Evolutionary conservation across 2,329 filamentous ascomycete genomes (phyloP).

Genomic region (Phaeoacremonium minimum): DNA sequence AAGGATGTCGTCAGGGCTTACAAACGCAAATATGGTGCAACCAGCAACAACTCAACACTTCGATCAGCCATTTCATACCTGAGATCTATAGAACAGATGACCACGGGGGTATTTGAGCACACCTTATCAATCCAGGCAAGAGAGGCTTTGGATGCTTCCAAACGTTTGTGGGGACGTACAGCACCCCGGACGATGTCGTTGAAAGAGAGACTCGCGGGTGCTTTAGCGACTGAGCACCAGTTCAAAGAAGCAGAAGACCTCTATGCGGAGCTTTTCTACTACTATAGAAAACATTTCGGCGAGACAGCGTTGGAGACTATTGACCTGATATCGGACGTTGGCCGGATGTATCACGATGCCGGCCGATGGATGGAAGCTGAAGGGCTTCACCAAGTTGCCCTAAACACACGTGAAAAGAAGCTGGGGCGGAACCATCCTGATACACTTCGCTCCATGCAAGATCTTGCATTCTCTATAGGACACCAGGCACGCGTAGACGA

Average conservation of each 20-base stretch:
- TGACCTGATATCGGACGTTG: too few species aligned
- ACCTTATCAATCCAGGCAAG: too few species aligned
- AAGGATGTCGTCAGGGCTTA: too few species aligned
- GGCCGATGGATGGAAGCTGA: background rate
- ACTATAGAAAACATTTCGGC: background rate
- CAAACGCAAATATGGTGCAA: too few species aligned
- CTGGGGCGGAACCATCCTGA: background rate
- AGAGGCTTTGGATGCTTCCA: too few species aligned
- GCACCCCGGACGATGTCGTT: background rate
- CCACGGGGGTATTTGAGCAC: too few species aligned
- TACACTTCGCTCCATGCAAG: background rate
- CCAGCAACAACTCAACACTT: too few species aligned
- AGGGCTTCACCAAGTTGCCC: background rate
- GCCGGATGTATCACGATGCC: background rate
- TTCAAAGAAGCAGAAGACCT: background rate
- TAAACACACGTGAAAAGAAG: background rate
- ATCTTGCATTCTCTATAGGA: background rate
- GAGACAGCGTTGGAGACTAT: too few species aligned
- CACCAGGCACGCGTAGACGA: background rate
- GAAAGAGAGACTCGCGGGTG: background rate
- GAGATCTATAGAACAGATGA: too few species aligned
- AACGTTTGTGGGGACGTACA: background rate
- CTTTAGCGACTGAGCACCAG: background rate
- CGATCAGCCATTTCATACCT: too few species aligned
- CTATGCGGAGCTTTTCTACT: background rate